A percentile compares a stretch with the other conserved stretches of the same genome.
Evolutionary conservation across 768 basidiomycete species (phyloP).

Genomic region (Peribolospora kevripleyi): DNA sequence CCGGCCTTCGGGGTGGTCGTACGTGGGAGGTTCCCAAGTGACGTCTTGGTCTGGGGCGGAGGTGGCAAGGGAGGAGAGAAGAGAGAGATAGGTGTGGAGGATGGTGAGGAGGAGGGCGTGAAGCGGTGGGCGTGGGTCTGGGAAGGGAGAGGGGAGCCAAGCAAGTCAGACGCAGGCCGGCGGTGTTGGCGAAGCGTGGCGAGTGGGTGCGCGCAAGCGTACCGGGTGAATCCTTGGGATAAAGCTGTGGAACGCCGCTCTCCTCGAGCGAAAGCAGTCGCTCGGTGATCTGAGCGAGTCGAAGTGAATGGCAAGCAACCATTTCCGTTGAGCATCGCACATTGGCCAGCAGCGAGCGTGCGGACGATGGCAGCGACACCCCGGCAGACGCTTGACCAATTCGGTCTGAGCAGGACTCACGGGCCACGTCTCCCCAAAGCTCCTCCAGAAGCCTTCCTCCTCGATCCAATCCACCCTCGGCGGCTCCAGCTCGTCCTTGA

Average conservation of each 20-base stretch:
- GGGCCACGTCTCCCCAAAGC: slow-evolving; percentile 76
- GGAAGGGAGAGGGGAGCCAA: background rate
- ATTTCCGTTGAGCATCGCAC: slow-evolving; percentile 1
- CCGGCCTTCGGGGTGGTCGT: slow-evolving; percentile 15
- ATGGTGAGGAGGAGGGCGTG: slow-evolving; percentile 48
- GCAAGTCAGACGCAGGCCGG: background rate
- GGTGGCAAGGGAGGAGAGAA: slow-evolving; percentile 42
- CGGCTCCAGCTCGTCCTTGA: slow-evolving; percentile 52
- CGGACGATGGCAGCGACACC: background rate
- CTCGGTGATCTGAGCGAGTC: slow-evolving; percentile 41
- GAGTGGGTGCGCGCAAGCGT: background rate
- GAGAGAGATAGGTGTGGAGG: slow-evolving; percentile 49
- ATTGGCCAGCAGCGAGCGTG: background rate
- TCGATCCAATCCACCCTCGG: slow-evolving; percentile 77
- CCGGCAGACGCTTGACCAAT: background rate
- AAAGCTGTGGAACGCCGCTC: slow-evolving; percentile 53
- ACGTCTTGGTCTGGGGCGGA: slow-evolving; percentile 31
- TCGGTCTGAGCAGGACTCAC: slow-evolving; percentile 26
- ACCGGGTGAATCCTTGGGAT: slow-evolving; percentile 48
- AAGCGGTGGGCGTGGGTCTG: slow-evolving; percentile 56
- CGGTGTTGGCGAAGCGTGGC: background rate
- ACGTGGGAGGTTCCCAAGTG: slow-evolving; percentile 1
- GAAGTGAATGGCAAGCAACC: slow-evolving; percentile 3
- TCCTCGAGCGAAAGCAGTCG: slow-evolving; percentile 59
- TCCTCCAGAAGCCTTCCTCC: slow-evolving; percentile 55